Evolutionary conservation across 2,329 filamentous ascomycete species (phyloP).

Genomic region (Colletotrichum sp.): DNA sequence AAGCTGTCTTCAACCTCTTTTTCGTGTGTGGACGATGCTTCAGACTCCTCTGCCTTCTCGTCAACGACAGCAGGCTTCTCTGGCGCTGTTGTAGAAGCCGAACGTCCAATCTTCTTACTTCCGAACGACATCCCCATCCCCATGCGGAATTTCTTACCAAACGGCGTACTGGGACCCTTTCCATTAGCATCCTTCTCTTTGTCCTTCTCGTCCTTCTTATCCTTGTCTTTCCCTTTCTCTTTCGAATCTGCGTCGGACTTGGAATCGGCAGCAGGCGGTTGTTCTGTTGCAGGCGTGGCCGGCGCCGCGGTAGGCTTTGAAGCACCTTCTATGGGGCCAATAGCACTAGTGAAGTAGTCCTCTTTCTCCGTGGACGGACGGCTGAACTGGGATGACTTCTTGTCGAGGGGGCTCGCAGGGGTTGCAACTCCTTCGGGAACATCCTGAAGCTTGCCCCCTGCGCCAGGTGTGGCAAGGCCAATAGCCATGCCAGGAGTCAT

Average conservation of each 20-base stretch:
- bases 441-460: constrained; percentile 44
- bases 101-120: constrained; percentile 82
- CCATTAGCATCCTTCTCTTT: constrained; percentile 50
- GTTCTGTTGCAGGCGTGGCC: constrained; percentile 46
- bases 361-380: constrained; percentile 66
- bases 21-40: constrained; percentile 68
- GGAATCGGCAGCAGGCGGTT: constrained; percentile 50
- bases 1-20: constrained; percentile 79
- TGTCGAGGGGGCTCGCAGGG: constrained; percentile 54
- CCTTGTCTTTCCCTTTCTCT: constrained; percentile 56
- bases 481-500: constrained; percentile 80
- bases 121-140: constrained; percentile 74
- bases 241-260: constrained; percentile 19
- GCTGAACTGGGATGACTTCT: constrained; percentile 58
- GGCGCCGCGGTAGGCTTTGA: constrained; percentile 53
- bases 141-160: constrained; percentile 79
- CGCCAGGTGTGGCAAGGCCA: constrained; percentile 71
- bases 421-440: constrained; percentile 51
- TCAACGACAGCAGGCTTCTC: constrained; percentile 77
- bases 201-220: constrained; percentile 41
- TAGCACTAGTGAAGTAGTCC: constrained; percentile 79
- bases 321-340: constrained; percentile 51
- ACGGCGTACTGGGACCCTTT: constrained; percentile 66
- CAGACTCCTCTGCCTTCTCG: constrained; percentile 75
- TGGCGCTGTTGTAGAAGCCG: constrained; percentile 66